Conservation (phyloP, 345 rosid genomes). For the Microthlaspi erraticum region DNA sequence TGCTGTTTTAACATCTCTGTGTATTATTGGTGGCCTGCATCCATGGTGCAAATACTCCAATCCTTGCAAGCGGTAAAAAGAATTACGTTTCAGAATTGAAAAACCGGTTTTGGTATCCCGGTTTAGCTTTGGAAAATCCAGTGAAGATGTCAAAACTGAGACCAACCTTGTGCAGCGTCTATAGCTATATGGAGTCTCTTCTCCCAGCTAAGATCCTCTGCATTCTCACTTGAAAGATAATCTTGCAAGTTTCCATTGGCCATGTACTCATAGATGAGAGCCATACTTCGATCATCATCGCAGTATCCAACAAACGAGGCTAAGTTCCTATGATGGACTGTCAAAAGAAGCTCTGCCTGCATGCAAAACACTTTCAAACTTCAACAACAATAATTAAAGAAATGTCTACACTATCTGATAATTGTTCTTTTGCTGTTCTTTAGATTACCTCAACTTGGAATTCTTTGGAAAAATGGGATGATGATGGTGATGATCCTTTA, state of each 20-base stretch:
- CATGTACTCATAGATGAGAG: constrained; percentile 61
- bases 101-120: neutral
- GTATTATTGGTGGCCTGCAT: constrained; percentile 46
- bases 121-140: neutral
- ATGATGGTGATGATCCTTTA: constrained; percentile 28
- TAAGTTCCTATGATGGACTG: constrained; percentile 58
- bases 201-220: constrained; percentile 55
- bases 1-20: constrained; percentile 48
- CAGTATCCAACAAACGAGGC: constrained; percentile 55
- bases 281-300: constrained; percentile 49
- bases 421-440: neutral
- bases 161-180: constrained; percentile 68
- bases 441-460: constrained; percentile 58
- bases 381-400: constrained; percentile 2
- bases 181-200: constrained; percentile 56
- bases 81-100: neutral
- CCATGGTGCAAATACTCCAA: constrained; percentile 50
- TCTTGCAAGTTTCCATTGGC: constrained; percentile 51
- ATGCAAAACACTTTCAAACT: constrained; percentile 32
- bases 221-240: constrained; percentile 47
- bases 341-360: constrained; percentile 55
- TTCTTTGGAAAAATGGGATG: constrained; percentile 47
- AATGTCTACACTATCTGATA: neutral
- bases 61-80: constrained; percentile 13
- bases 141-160: neutral